A percentile compares a stretch with the other conserved stretches of the same genome.
Conservation (phyloP, 2,329 filamentous ascomycete genomes). For the Colletotrichum liaoningense region DNA sequence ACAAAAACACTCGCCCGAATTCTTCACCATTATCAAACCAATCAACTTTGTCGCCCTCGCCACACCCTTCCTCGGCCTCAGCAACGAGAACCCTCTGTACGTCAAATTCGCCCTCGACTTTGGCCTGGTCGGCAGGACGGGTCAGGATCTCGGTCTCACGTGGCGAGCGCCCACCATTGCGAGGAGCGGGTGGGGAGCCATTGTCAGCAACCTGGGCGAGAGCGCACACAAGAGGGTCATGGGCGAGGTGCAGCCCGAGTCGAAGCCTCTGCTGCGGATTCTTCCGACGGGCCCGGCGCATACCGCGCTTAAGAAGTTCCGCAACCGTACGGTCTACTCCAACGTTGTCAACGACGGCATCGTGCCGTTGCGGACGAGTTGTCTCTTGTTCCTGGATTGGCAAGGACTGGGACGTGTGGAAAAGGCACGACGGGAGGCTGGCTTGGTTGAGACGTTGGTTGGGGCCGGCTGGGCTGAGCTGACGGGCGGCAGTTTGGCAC, state of each 20-base stretch:
- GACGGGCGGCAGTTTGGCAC: constrained; percentile 74
- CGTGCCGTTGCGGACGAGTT: constrained; percentile 93
- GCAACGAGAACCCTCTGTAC: constrained; percentile 97
- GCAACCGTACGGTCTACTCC: constrained; percentile 92
- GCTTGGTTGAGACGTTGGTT: constrained; percentile 90
- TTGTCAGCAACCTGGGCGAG: constrained; percentile 84
- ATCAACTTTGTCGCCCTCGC: constrained; percentile 92
- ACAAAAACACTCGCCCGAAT: constrained; percentile 91
- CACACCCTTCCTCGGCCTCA: constrained; percentile 88
- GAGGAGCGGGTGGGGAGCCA: constrained; percentile 86
- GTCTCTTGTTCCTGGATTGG: constrained; percentile 97
- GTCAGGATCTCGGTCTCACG: constrained; percentile 92
- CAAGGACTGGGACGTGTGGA: constrained; percentile 92
- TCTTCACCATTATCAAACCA: constrained; percentile 87
- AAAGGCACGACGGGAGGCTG: constrained; percentile 92
- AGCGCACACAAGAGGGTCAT: constrained; percentile 70
- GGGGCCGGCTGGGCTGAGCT: constrained; percentile 96
- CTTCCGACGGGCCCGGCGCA: constrained; percentile 93
- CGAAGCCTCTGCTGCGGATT: constrained; percentile 90
- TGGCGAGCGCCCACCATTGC: constrained; percentile 92
- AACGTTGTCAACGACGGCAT: constrained; percentile 99
- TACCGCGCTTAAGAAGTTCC: constrained; percentile 85
- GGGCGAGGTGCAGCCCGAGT: constrained; percentile 76
- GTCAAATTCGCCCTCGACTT: constrained; percentile 98
- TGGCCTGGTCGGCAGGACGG: constrained; percentile 93